These are phyloP conservation scores for Penicillium turbatum DNA, from an alignment of 495 filamentous ascomycete species.

Conservation along the genomic window DNA sequence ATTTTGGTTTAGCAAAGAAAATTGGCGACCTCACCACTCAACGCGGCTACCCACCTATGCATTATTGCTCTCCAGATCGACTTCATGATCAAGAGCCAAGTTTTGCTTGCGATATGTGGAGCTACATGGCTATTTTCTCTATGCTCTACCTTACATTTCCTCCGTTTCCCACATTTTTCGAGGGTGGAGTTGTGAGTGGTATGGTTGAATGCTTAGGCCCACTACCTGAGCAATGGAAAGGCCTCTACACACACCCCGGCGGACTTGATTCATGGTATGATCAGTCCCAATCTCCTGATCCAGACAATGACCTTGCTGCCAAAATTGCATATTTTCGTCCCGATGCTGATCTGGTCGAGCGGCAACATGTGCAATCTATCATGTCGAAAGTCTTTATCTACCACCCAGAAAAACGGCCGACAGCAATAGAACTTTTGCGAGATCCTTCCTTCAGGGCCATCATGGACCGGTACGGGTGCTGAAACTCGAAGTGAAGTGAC, in stretches of 20 bases:
- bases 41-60: constrained; percentile 9
- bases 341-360: constrained; percentile 19
- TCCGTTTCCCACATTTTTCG: constrained; percentile 10
- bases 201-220: constrained; percentile 16
- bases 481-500: neutral
- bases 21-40: constrained; percentile 11
- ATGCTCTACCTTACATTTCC: constrained; percentile 13
- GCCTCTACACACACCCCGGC: constrained; percentile 2
- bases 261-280: constrained; percentile 19
- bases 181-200: constrained; percentile 10
- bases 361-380: constrained; percentile 19
- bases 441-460: constrained; percentile 25
- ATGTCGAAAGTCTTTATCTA: constrained; percentile 27
- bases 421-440: constrained; percentile 16
- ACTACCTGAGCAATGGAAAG: constrained; percentile 14
- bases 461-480: constrained; percentile 23
- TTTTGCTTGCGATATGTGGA: constrained; percentile 18
- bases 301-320: constrained; percentile 9
- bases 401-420: constrained; percentile 16
- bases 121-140: constrained; percentile 14
- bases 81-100: constrained; percentile 10
- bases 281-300: constrained; percentile 9
- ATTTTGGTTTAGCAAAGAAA: constrained; percentile 45
- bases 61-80: constrained; percentile 18
- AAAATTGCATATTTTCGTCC: constrained; percentile 22